Conservation (phyloP, 176 grass and related monocot species). For the Avena insularis region DNA sequence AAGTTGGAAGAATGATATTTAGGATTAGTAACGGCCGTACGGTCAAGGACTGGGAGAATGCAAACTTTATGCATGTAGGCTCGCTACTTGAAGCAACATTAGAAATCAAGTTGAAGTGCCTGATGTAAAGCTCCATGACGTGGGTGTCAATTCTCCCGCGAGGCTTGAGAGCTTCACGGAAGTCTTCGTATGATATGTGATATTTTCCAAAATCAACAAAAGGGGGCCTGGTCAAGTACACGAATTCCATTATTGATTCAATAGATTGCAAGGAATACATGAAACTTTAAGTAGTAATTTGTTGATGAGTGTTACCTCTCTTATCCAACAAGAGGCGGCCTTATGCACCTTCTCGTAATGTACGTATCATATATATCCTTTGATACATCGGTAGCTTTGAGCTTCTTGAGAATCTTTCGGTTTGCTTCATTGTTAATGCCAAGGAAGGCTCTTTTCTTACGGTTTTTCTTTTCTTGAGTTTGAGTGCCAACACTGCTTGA, state of each 20-base stretch:
- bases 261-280: too few species aligned
- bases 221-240: neutral
- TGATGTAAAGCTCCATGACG: neutral
- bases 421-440: neutral
- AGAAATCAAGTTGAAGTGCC: neutral
- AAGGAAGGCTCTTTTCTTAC: neutral
- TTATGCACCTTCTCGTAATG: neutral
- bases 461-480: neutral
- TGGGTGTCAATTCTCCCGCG: neutral
- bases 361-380: neutral
- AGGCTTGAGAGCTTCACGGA: neutral
- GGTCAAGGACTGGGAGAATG: neutral
- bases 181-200: neutral
- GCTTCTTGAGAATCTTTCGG: neutral
- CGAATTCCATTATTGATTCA: too few species aligned
- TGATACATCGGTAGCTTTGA: neutral
- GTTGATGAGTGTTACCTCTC: neutral
- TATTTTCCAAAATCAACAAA: neutral
- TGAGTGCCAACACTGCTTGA: neutral
- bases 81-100: neutral
- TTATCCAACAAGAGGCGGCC: neutral
- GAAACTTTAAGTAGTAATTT: too few species aligned
- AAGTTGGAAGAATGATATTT: too few species aligned
- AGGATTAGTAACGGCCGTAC: too few species aligned
- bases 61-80: neutral